Base-by-base conservation (phyloP, 1,139 yeast species). In the Hansenula lynferdii region DNA sequence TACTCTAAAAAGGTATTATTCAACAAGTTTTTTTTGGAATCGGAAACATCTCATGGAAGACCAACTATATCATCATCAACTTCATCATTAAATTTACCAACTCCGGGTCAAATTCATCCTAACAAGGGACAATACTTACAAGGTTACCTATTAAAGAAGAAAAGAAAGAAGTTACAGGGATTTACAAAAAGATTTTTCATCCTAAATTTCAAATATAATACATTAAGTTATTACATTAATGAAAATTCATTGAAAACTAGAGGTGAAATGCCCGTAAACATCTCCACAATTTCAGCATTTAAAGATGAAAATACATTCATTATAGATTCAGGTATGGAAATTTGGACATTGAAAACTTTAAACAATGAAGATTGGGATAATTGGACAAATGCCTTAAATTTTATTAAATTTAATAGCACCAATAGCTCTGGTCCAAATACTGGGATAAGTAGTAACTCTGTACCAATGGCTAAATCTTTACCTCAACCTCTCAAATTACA, bases 321-420 rank as follows among this genome's bases (percentile, higher is more conserved):
- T 38, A 74, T 92, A 46, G 97, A 92, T 59, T 87, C 97, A 0
- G 98, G 98, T 3, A 82, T 92, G 80, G 98, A 92, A 58, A 80
- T 86, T 14, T 92, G 98, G 98, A 80, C 78, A 36, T 67, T 92
- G 47, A 85, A 84, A 51, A 86, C 97, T 0, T 64, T 72, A 32
- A 77, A 72, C 40, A 61, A 61, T 14, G 67, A 70, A 5, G 92
- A 85, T 49, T 92, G 89, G 70, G 72, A 76, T 32, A 70, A 77
- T 9, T 92, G 98, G 98, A 77, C 85, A 9, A 72, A 78, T 36
- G 95, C 96, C 0, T 73, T 89, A 48, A 47, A 53, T 33, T 53
- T 51, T 30, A 51, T 53, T 30, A 53, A 53, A 36, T 37, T 48
- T 20, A 44, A 44, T 22, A 31, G 36, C 5, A 28, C 23, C 8